Conservation (phyloP, 768 basidiomycete species). For the Wakefieldia striispora region DNA sequence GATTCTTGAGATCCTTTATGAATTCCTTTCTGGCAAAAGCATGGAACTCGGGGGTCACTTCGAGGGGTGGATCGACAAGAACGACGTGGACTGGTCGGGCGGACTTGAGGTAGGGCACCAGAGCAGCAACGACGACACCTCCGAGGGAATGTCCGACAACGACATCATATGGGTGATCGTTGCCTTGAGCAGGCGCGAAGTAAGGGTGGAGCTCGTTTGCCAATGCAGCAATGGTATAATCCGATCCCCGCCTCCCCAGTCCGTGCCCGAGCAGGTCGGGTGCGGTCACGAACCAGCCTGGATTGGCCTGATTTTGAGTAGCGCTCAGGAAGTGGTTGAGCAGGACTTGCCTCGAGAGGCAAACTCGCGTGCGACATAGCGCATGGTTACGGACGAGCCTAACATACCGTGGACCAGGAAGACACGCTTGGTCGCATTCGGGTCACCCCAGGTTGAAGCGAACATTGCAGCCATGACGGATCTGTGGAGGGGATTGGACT, state of each 20-base stretch:
- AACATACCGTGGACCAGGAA: conserved; percentile 22
- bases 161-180: conserved; percentile 5
- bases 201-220: conserved; percentile 12
- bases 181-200: background rate
- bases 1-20: background rate
- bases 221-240: conserved; percentile 14
- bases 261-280: conserved; percentile 26
- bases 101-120: conserved; percentile 15
- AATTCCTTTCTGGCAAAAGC: background rate
- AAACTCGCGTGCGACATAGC: conserved; percentile 12
- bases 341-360: conserved; percentile 14
- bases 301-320: too few relatives aligned
- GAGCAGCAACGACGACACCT: conserved; percentile 8
- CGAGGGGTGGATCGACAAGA: conserved; percentile 20
- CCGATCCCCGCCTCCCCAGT: background rate
- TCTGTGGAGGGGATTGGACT: too few relatives aligned
- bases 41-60: background rate
- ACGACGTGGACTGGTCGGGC: conserved; percentile 9
- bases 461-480: background rate
- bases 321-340: too few relatives aligned
- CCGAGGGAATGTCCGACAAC: conserved; percentile 25
- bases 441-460: conserved; percentile 18
- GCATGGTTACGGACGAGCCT: conserved; percentile 13
- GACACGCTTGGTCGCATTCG: conserved; percentile 13
- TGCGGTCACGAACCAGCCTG: conserved; percentile 26